Evolutionary conservation across 495 filamentous ascomycete genomes (phyloP).

Genomic region (Pyronema domesticum): DNA sequence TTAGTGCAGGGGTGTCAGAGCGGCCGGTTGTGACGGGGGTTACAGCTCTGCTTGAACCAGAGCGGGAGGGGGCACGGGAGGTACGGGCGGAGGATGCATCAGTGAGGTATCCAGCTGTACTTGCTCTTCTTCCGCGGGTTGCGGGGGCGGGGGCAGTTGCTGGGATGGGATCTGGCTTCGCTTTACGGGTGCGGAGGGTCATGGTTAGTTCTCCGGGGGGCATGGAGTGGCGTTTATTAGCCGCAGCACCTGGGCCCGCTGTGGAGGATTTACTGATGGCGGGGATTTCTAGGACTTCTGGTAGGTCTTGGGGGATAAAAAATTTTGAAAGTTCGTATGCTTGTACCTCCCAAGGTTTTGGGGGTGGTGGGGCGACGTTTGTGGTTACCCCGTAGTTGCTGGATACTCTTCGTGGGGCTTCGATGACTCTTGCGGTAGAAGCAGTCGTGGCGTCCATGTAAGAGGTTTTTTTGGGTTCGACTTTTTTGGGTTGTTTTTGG

Average conservation of each 20-base stretch:
- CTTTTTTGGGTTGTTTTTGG: slow-evolving; percentile 27
- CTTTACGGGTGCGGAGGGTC: slow-evolving; percentile 56
- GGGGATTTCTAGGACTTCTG: slow-evolving; percentile 16
- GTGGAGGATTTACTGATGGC: slow-evolving; percentile 49
- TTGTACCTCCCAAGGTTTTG: slow-evolving; percentile 62
- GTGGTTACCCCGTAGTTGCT: slow-evolving; percentile 9
- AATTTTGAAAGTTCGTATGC: slow-evolving; percentile 64
- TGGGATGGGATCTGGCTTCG: slow-evolving; percentile 27
- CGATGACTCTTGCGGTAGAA: slow-evolving; percentile 36
- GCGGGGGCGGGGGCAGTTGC: slow-evolving; percentile 2
- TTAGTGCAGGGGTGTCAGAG: neutral
- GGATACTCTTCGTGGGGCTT: slow-evolving; percentile 23
- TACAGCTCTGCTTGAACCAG: neutral
- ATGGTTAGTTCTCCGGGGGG: slow-evolving; percentile 35
- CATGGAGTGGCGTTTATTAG: slow-evolving; percentile 35
- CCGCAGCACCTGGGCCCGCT: slow-evolving; percentile 59
- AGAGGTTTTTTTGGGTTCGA: slow-evolving; percentile 54
- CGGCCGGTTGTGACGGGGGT: neutral
- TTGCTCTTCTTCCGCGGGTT: slow-evolving; percentile 11
- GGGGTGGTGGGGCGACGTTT: slow-evolving; percentile 42
- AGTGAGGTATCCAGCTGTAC: slow-evolving; percentile 4
- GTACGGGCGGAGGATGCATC: slow-evolving; percentile 3
- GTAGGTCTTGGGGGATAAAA: slow-evolving; percentile 44
- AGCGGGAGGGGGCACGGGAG: slow-evolving; percentile 15
- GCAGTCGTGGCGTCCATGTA: slow-evolving; percentile 62